phyloP scores from a whole-genome alignment of 495 filamentous ascomycete species.

The Hypoxylon lenormandii region DNA sequence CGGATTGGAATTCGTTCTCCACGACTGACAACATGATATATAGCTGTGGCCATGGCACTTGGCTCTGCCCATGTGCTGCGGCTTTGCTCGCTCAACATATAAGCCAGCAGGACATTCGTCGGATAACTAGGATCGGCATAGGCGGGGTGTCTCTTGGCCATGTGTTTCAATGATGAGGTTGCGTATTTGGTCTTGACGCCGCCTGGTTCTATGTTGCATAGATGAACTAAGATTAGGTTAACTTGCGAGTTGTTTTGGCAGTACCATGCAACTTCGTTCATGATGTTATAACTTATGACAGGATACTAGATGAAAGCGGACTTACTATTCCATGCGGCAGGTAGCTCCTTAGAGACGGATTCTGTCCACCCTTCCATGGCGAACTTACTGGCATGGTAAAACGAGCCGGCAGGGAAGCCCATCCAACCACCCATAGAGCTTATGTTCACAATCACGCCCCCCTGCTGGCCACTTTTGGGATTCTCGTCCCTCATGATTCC shows the following conservation, averaged over 20 bases:
- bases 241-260: background rate
- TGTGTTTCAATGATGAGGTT: constrained; percentile 37
- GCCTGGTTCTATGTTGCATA: constrained; percentile 64
- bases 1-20: constrained; percentile 58
- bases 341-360: constrained; percentile 63
- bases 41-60: constrained; percentile 51
- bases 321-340: constrained; percentile 63
- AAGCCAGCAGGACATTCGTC: constrained; percentile 51
- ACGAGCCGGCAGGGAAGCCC: constrained; percentile 60
- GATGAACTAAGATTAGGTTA: constrained; percentile 51
- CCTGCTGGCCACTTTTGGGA: constrained; percentile 46
- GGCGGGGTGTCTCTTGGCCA: constrained; percentile 51
- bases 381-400: constrained; percentile 69
- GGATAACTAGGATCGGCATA: constrained; percentile 56
- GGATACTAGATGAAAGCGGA: constrained; percentile 9
- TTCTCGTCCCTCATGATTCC: constrained; percentile 62
- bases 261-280: no score
- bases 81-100: constrained; percentile 50
- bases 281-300: background rate
- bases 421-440: constrained; percentile 65
- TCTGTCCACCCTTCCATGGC: constrained; percentile 69
- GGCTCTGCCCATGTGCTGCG: constrained; percentile 54
- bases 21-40: constrained; percentile 54
- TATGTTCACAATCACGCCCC: constrained; percentile 67
- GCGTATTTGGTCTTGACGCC: constrained; percentile 63